Evolutionary conservation across 495 filamentous ascomycete species (phyloP).

Genomic region (Acidiella bohemica): DNA sequence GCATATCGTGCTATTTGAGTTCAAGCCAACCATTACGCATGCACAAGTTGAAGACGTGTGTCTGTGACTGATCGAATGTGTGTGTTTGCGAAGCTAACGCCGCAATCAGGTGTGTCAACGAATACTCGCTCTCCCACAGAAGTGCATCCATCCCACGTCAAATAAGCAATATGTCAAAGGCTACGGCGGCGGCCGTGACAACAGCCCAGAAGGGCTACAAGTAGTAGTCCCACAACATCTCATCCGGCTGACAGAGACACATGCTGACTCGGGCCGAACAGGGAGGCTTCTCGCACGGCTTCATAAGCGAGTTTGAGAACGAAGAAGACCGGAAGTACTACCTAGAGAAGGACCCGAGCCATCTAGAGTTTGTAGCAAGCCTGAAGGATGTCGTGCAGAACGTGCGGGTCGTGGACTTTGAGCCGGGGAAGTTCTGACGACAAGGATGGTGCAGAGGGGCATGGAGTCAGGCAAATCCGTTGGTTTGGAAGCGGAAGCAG

Average conservation of each 20-base stretch:
- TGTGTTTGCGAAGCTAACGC: neutral
- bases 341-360: slow-evolving; percentile 31
- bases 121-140: slow-evolving; percentile 28
- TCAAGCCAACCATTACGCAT: slow-evolving; percentile 35
- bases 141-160: slow-evolving; percentile 37
- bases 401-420: slow-evolving; percentile 33
- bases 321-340: slow-evolving; percentile 29
- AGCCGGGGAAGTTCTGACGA: slow-evolving; percentile 26
- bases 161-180: slow-evolving; percentile 46
- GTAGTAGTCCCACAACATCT: slow-evolving; percentile 29
- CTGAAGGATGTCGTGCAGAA: slow-evolving; percentile 23
- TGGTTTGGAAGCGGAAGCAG: too few species aligned
- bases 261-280: slow-evolving; percentile 17
- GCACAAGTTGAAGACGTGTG: slow-evolving; percentile 39
- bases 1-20: slow-evolving; percentile 50
- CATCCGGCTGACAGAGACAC: too few species aligned
- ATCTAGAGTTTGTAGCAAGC: slow-evolving; percentile 24
- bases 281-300: slow-evolving; percentile 46
- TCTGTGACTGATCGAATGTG: too few species aligned
- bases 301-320: slow-evolving; percentile 48
- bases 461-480: too few species aligned
- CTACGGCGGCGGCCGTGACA: slow-evolving; percentile 46
- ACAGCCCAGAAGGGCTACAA: slow-evolving; percentile 49
- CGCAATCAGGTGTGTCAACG: slow-evolving; percentile 29
- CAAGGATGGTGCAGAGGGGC: too few species aligned